Evolutionary conservation across 371 early-diverging fungal species (phyloP), one percentile per base, ranked within the genome.

Genomic region (Mucor indicus): DNA sequence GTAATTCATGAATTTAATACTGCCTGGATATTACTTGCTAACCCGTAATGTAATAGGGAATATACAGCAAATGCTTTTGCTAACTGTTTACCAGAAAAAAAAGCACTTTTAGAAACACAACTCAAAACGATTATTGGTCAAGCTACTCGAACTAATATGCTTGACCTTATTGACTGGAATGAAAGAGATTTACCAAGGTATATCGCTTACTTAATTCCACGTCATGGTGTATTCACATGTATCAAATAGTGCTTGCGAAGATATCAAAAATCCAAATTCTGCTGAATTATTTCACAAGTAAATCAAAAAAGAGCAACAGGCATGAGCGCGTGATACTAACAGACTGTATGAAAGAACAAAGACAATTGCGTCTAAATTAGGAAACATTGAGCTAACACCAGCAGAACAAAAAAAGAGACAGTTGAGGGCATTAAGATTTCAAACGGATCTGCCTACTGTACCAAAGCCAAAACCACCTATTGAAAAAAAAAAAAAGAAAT

Each of bases 131-230:
- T 59, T 13, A 59, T 62, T 10, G 50, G 61, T n/a, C 74, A 70
- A 50, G 58, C 55, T 1, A 57, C 68, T 24, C 49, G 60, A 6
- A 67, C 62, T 9, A 44, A 64, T n/a, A 58, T 57, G 19, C 36
- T 69, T n/a, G 87, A 88, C 51, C 78, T 82, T 29, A 81, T 83
- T 56, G 89, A 89, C 53, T 90, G 91, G 89, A 89, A 90, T 48
- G 75, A 78, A 35, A 67, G 83, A 36, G 89, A 53, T 38, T 42
- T 62, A 24, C 62, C 62, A 30, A 53, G 45, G 62, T 62, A 62
- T 30, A 21, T 7, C n/a, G 35, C 5, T 22, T 11, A 13, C 11
- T 43, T 43, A 9, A 13, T 3, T n/a, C 1, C 3, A 41, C 17
- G 8, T 27, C 21, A 15, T 16, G 13, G 25, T n/a, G 9, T 8